phyloP scores from a whole-genome alignment of 2,329 filamentous ascomycete species.

The Diaporthe helianthi region DNA sequence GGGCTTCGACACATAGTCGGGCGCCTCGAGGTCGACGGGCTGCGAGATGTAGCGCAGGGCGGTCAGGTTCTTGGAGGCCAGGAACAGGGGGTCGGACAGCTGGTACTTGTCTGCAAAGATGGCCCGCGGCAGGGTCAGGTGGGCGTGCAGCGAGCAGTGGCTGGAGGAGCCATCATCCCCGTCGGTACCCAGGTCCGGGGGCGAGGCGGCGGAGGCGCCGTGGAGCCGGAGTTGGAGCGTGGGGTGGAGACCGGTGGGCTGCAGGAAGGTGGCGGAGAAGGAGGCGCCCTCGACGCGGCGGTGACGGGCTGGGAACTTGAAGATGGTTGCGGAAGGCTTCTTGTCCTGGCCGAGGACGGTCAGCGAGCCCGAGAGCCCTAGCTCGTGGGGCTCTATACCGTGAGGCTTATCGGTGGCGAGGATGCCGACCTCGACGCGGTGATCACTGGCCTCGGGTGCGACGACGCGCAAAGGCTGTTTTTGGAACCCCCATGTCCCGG shows the following conservation, averaged over 20 bases:
- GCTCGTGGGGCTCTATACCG: slow-evolving; percentile 70
- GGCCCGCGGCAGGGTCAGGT: slow-evolving; percentile 80
- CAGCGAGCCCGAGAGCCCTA: slow-evolving; percentile 80
- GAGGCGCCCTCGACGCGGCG: slow-evolving; percentile 56
- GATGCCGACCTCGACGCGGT: slow-evolving; percentile 82
- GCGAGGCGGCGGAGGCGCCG: slow-evolving; percentile 47
- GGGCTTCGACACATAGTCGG: slow-evolving; percentile 74
- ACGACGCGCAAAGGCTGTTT: slow-evolving; percentile 50
- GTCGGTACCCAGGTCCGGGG: slow-evolving; percentile 50
- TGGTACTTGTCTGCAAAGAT: slow-evolving; percentile 92
- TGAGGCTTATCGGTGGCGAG: slow-evolving; percentile 69
- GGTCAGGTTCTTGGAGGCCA: slow-evolving; percentile 79
- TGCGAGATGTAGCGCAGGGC: slow-evolving; percentile 72
- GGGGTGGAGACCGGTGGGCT: slow-evolving; percentile 84
- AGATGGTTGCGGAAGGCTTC: slow-evolving; percentile 76
- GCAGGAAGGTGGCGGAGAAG: slow-evolving; percentile 70
- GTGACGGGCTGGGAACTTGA: slow-evolving; percentile 85
- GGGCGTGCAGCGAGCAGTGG: slow-evolving; percentile 77
- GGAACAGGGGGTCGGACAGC: slow-evolving; percentile 76
- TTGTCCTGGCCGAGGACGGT: slow-evolving; percentile 78
- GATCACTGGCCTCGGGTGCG: slow-evolving; percentile 43
- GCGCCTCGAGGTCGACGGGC: slow-evolving; percentile 89
- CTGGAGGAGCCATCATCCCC: slow-evolving; percentile 48
- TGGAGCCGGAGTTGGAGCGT: slow-evolving; percentile 73
- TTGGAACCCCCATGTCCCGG: slow-evolving; percentile 66